Percentiles rank a stretch among this genome's conserved stretches.
These are phyloP conservation scores for Russula sp. DNA, from an alignment of 768 basidiomycete species.

Conservation along the genomic window DNA sequence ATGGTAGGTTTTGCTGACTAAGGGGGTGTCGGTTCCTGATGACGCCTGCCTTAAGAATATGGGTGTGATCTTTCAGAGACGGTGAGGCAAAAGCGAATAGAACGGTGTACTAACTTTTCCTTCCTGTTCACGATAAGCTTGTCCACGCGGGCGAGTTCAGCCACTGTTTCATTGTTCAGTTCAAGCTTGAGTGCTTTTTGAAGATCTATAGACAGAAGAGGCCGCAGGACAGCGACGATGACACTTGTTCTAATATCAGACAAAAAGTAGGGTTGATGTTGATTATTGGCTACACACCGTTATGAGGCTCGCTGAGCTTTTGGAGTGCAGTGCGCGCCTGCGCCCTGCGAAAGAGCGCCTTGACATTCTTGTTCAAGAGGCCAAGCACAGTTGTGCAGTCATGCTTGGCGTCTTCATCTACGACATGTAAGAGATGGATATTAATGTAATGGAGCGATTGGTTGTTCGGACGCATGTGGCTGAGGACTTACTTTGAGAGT, in stretches of 20 bases:
- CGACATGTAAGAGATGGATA: background rate
- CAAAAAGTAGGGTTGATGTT: background rate
- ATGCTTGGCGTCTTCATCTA: conserved; percentile 28
- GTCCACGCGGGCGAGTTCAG: conserved; percentile 56
- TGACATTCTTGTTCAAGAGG: conserved; percentile 60
- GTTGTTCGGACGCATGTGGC: background rate
- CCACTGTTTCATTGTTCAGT: conserved; percentile 58
- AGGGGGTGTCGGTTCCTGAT: no score
- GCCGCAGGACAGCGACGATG: background rate
- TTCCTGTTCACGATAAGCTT: conserved; percentile 41
- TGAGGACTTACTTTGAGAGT: conserved; percentile 83
- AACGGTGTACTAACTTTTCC: conserved; percentile 31
- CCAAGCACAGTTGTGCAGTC: conserved; percentile 64
- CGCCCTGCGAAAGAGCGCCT: conserved; percentile 74
- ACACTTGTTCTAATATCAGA: conserved; percentile 7
- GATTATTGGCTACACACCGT: conserved; percentile 47
- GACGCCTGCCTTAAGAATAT: no score
- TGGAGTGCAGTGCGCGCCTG: conserved; percentile 64
- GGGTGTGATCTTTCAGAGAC: background rate
- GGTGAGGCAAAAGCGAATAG: background rate
- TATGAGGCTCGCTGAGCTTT: conserved; percentile 54
- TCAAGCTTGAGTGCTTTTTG: conserved; percentile 56
- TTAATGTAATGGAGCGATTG: background rate
- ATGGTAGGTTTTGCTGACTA: no score
- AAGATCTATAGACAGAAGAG: conserved; percentile 51